These are phyloP conservation scores for Mortierella hygrophila DNA, from an alignment of 192 early-diverging fungal genomes.

Conservation along the genomic window DNA sequence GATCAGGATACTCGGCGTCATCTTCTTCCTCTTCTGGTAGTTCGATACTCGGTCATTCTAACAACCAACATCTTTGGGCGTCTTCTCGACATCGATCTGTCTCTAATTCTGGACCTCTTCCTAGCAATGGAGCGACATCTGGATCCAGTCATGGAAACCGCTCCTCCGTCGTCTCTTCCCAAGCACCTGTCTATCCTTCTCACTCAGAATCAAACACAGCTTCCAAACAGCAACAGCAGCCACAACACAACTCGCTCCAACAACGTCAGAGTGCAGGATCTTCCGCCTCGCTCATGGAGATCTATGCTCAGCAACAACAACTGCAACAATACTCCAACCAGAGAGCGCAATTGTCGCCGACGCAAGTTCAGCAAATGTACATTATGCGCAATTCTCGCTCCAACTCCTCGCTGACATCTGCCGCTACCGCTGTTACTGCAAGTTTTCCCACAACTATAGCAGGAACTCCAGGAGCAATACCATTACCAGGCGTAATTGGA, in stretches of 20 bases:
- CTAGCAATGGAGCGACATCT: neutral
- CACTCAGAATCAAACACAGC: neutral
- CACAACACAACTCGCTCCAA: neutral
- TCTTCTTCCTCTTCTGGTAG: neutral
- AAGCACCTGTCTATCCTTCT: neutral
- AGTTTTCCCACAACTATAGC: neutral
- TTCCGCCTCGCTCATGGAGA: slow-evolving; percentile 17
- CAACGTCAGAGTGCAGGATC: slow-evolving; percentile 1
- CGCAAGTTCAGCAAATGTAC: slow-evolving; percentile 19
- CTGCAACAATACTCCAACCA: slow-evolving; percentile 32
- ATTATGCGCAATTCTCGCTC: slow-evolving; percentile 9
- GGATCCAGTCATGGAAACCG: neutral
- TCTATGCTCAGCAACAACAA: slow-evolving; percentile 31
- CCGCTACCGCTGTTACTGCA: neutral
- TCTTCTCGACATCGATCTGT: neutral
- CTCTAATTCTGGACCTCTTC: slow-evolving; percentile 3
- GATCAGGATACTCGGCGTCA: neutral
- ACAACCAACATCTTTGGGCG: slow-evolving; percentile 2
- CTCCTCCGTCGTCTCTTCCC: neutral
- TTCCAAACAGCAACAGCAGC: slow-evolving; percentile 3
- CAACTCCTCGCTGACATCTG: neutral
- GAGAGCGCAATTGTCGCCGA: slow-evolving; percentile 18
- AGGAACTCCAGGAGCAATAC: neutral
- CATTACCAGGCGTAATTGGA: neutral
- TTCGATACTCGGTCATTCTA: slow-evolving; percentile 7